Evolutionary conservation across 352 stramenopile species (phyloP), one percentile per base, ranked within the genome.

Genomic region (Phytophthora pseudosyringae): DNA sequence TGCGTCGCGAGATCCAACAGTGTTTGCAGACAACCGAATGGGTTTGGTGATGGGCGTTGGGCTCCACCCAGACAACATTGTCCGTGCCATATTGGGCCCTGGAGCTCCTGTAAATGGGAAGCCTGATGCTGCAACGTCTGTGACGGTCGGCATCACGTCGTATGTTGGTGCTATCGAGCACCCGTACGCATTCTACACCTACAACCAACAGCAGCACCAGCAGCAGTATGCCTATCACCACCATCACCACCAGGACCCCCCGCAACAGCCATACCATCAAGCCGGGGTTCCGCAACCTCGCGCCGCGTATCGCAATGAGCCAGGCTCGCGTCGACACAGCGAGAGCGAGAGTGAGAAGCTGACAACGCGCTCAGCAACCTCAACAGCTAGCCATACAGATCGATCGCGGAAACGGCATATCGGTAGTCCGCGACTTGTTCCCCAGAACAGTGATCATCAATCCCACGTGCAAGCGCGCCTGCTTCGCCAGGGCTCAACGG

Each of bases 31-130:
- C 5, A 91, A 91, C 36, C 75, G 80, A 16, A 83, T 73, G 28
- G 73, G 71, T 25, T 60, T 82, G 36, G 75, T 95, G 21, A 78
- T 75, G 4, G 88, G 88, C 29, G 84, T 95, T 29, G 66, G 72
- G 7, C 62, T 94, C 21, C 88, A 94, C 69, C 87, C 85, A 0
- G 80, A 92, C 62, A 95, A 95, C 64, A 84, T 90, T 39, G 51
- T 95, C 26, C 83, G 88, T 8, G 67, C 85, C 21, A 87, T 95
- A 31, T 68, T 95, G 21, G 83, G 86, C 0, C 28, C 76, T 9
- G 68, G 76, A 32, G 78, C 84, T 11, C 80, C 78, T 16, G 76
- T 87, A 3, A 88, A 89, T 38, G 67, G 62, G 4, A 88, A 86
- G 43, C 69, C 79, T 35, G 79, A 88, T 46, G 49, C 58, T 39